These are phyloP conservation scores for Fraxinus anomala DNA, from an alignment of 257 asterid species.

Conservation along the genomic window DNA sequence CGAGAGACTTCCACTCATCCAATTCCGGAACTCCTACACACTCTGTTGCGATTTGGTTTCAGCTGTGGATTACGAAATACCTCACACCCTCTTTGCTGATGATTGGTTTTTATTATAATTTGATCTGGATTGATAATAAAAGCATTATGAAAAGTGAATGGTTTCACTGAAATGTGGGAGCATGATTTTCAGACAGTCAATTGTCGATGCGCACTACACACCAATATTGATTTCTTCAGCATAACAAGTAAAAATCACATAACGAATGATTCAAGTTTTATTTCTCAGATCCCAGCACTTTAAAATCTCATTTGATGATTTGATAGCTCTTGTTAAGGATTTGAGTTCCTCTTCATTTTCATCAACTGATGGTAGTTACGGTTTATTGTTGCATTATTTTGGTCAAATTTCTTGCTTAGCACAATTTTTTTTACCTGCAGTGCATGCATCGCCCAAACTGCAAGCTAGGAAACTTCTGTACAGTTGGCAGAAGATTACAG, in stretches of 20 bases:
- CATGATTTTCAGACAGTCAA: background rate
- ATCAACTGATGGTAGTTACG: conserved; percentile 7
- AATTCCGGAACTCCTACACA: too few species aligned
- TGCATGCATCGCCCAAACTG: conserved; percentile 99
- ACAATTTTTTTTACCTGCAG: conserved; percentile 50
- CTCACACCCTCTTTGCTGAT: background rate
- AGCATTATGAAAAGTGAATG: background rate
- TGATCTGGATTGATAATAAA: background rate
- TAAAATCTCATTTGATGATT: background rate
- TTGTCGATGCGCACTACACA: background rate
- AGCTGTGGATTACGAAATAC: background rate
- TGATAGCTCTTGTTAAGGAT: conserved; percentile 4
- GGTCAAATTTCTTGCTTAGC: conserved; percentile 17
- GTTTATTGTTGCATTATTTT: conserved; percentile 15
- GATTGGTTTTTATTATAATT: background rate
- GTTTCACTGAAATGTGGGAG: background rate
- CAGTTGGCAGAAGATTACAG: conserved; percentile 88
- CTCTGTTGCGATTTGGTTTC: too few species aligned
- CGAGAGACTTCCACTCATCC: background rate
- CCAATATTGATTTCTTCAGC: background rate
- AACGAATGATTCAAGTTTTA: background rate
- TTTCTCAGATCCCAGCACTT: background rate
- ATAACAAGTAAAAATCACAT: background rate
- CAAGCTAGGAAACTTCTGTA: conserved; percentile 80
- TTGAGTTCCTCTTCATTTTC: conserved; percentile 3